phyloP scores from a whole-genome alignment of 352 stramenopile species.

The Globisporangium nunn region DNA sequence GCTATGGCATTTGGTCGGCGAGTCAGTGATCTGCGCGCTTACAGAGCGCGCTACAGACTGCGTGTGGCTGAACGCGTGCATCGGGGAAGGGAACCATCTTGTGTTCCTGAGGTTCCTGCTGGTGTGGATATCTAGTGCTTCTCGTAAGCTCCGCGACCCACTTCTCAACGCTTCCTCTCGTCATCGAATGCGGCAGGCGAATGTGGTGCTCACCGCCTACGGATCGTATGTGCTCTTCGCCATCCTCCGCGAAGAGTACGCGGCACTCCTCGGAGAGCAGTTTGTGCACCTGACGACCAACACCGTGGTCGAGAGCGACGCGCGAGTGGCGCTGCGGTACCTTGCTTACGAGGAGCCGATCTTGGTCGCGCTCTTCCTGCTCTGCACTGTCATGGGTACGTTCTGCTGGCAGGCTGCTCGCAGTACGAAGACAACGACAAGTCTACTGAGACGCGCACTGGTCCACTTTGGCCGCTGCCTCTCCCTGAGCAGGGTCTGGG shows the following conservation, averaged over 20 bases:
- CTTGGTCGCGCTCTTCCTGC: constrained; percentile 31
- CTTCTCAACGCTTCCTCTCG: too few relatives aligned
- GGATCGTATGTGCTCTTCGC: constrained; percentile 40
- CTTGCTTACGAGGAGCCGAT: constrained; percentile 36
- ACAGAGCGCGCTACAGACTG: constrained; percentile 19
- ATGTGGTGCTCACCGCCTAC: constrained; percentile 41
- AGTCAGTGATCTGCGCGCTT: too few relatives aligned
- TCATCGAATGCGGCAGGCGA: constrained; percentile 21
- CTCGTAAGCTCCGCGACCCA: too few relatives aligned
- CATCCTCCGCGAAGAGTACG: constrained; percentile 39
- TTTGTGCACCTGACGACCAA: constrained; percentile 38
- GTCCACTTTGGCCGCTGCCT: not conserved
- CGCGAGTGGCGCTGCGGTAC: constrained; percentile 38
- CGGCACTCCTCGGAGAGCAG: constrained; percentile 22
- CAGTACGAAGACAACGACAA: not conserved
- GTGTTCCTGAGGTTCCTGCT: constrained; percentile 48
- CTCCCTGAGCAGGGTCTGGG: constrained; percentile 18
- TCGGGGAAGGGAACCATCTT: constrained; percentile 56
- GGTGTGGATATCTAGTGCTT: constrained; percentile 14
- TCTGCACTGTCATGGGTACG: constrained; percentile 48
- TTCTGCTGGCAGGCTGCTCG: not conserved
- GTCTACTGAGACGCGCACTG: not conserved
- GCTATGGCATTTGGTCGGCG: too few relatives aligned
- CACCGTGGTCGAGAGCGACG: constrained; percentile 27
- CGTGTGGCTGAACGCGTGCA: constrained; percentile 58